Percentiles rank a stretch among this genome's conserved stretches.
Conservation (phyloP, 148 eudicot species). For the Rheum nobile region DNA sequence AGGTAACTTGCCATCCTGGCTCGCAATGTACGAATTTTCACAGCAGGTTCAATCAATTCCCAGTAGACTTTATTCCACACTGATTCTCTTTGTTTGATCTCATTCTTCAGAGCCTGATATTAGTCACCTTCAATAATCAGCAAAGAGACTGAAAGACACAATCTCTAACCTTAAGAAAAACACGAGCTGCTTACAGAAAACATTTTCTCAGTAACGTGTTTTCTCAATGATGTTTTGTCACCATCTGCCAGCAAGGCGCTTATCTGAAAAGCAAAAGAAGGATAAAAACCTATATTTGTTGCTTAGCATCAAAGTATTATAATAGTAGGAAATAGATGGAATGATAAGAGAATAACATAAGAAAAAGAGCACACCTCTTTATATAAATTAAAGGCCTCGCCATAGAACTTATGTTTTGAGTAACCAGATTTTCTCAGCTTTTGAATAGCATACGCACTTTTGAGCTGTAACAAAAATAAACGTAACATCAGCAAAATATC, state of each 20-base stretch:
- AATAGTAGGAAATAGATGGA: background rate
- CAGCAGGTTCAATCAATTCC: constrained; percentile 77
- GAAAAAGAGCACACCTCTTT: constrained; percentile 47
- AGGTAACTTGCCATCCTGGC: constrained; percentile 76
- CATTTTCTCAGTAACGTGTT: constrained; percentile 79
- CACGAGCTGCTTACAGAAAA: constrained; percentile 47
- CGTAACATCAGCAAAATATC: background rate
- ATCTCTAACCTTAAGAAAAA: background rate
- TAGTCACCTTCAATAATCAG: constrained; percentile 3
- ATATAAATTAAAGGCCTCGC: constrained; percentile 66
- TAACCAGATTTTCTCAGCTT: constrained; percentile 81
- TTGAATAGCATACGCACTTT: constrained; percentile 76
- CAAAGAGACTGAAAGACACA: background rate
- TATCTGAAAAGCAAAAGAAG: constrained; percentile 37
- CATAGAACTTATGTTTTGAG: constrained; percentile 64
- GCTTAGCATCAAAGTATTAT: background rate
- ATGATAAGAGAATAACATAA: background rate
- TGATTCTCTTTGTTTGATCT: constrained; percentile 69
- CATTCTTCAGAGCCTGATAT: constrained; percentile 81
- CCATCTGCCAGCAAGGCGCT: constrained; percentile 58
- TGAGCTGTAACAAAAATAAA: constrained; percentile 44
- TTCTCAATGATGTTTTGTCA: constrained; percentile 67
- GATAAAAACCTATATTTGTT: background rate
- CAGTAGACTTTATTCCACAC: constrained; percentile 72
- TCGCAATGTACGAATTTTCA: constrained; percentile 73